A percentile compares a stretch with the other conserved stretches of the same genome.
phyloP scores from a whole-genome alignment of 495 filamentous ascomycete species.

The Aspergillus coremiiformis region DNA sequence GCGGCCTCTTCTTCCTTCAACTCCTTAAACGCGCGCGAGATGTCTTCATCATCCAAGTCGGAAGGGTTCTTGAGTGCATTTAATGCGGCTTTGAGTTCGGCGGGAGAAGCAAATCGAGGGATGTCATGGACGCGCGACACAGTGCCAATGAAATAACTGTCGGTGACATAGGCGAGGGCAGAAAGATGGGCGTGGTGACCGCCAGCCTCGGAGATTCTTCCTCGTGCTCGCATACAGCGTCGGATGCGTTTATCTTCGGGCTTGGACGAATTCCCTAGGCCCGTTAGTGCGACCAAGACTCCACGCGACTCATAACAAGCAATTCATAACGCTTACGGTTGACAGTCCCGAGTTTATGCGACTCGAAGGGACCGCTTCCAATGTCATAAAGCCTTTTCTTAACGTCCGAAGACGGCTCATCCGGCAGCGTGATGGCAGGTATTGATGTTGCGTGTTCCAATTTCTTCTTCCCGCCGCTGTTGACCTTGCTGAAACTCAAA shows the following conservation, averaged over 20 bases:
- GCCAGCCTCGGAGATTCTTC: slow-evolving; percentile 60
- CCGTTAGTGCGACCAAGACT: neutral
- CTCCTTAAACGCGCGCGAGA: slow-evolving; percentile 33
- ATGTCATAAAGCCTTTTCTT: slow-evolving; percentile 22
- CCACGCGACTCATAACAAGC: neutral
- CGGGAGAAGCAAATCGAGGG: slow-evolving; percentile 49
- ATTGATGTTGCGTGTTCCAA: slow-evolving; percentile 40
- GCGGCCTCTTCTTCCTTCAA: slow-evolving; percentile 38
- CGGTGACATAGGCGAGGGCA: slow-evolving; percentile 87
- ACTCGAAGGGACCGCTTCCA: slow-evolving; percentile 37
- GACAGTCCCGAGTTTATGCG: slow-evolving; percentile 32
- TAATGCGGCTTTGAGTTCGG: slow-evolving; percentile 29
- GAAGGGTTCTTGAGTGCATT: slow-evolving; percentile 42
- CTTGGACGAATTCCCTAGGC: slow-evolving; percentile 30
- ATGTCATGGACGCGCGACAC: slow-evolving; percentile 68
- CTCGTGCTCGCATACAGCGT: slow-evolving; percentile 73
- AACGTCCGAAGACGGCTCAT: slow-evolving; percentile 15
- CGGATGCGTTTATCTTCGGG: slow-evolving; percentile 62
- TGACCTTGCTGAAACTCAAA: slow-evolving; percentile 72
- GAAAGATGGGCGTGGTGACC: slow-evolving; percentile 73
- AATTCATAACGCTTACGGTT: slow-evolving; percentile 28
- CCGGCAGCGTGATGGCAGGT: slow-evolving; percentile 25
- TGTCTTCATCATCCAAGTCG: slow-evolving; percentile 38
- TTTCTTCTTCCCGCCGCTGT: slow-evolving; percentile 53
- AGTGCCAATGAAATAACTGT: slow-evolving; percentile 90